Evolutionary conservation across 495 filamentous ascomycete species (phyloP).

Genomic region (Xylaria nigripes): DNA sequence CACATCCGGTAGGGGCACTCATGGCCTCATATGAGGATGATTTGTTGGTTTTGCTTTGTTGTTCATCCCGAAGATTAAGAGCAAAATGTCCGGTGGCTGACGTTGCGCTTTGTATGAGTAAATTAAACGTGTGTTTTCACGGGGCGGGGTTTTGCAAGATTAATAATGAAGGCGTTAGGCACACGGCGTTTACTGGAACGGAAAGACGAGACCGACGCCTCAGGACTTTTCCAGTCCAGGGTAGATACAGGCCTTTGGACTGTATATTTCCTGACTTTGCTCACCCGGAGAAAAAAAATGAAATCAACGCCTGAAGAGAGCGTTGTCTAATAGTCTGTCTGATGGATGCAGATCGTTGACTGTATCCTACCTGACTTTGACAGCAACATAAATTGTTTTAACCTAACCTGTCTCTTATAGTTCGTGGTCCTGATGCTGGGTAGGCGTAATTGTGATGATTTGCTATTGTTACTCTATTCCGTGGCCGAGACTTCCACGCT

Average conservation of each 20-base stretch:
- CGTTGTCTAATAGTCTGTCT: neutral
- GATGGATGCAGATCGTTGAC: neutral
- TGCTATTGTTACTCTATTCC: no score
- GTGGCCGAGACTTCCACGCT: neutral
- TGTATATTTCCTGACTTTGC: neutral
- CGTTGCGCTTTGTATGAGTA: constrained; percentile 7
- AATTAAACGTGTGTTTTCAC: neutral
- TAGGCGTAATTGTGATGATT: neutral
- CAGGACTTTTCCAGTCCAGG: neutral
- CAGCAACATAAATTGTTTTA: neutral
- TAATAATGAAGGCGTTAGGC: neutral
- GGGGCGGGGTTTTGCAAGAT: neutral
- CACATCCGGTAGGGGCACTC: neutral
- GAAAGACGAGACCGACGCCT: neutral
- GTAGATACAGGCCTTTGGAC: neutral
- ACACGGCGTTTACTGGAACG: neutral
- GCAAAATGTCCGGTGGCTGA: neutral
- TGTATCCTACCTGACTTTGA: neutral
- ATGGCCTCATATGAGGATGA: neutral
- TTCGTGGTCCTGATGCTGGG: neutral
- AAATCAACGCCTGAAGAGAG: neutral
- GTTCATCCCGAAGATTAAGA: neutral
- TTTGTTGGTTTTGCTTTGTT: neutral
- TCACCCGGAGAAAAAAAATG: neutral
- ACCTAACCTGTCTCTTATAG: neutral